A percentile compares a stretch with the other conserved stretches of the same genome.
phyloP scores from a whole-genome alignment of 2,329 filamentous ascomycete species.

The Ilyonectria mors-panacis region DNA sequence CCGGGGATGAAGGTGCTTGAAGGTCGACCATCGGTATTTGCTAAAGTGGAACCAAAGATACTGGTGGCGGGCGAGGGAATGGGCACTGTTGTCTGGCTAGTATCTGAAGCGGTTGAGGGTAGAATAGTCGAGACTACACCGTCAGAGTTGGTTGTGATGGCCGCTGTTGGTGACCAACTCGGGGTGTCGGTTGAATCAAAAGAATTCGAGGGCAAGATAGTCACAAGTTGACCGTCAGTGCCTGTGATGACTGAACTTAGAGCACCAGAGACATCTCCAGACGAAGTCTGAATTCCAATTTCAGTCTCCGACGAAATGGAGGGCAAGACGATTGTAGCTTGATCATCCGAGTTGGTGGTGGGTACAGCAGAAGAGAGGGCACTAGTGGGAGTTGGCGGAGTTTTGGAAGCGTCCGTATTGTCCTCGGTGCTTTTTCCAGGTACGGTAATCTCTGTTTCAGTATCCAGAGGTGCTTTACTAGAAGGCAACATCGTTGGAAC shows the following conservation, averaged over 20 bases:
- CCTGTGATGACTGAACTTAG: neutral
- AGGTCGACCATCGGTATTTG: neutral
- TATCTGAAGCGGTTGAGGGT: neutral
- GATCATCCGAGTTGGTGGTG: neutral
- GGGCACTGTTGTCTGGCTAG: neutral
- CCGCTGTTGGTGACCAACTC: neutral
- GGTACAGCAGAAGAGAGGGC: neutral
- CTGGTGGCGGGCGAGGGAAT: neutral
- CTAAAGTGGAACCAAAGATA: neutral
- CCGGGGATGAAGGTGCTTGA: neutral
- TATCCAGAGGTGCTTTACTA: neutral
- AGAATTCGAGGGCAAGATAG: neutral
- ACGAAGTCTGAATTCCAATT: neutral
- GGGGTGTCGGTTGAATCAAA: neutral
- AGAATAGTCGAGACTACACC: neutral
- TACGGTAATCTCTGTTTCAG: neutral
- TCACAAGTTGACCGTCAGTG: neutral
- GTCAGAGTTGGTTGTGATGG: neutral
- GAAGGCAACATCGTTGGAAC: neutral
- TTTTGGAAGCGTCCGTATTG: neutral
- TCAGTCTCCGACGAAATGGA: neutral
- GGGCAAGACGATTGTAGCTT: neutral
- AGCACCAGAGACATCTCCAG: neutral
- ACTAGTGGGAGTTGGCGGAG: neutral
- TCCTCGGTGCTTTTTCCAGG: neutral